Evolutionary conservation across 2,329 filamentous ascomycete genomes (phyloP), one percentile per base, ranked within the genome.

Genomic region (Aspergillus clavatus): DNA sequence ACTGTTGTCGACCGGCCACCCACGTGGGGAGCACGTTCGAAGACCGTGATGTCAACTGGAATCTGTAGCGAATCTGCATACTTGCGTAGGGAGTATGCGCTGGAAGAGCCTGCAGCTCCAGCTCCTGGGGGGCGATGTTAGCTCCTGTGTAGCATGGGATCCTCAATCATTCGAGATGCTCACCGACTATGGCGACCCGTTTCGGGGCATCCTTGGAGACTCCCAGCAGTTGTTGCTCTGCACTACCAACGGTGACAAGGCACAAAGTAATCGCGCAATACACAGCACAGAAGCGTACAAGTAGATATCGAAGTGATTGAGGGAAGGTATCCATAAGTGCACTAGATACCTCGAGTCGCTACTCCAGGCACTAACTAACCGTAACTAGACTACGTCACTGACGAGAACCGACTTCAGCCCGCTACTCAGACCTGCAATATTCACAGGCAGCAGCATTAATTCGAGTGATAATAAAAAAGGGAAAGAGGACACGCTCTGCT

Each of bases 1-100:
- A 95, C 85, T 0, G 90, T 97, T 23, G 90, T 87, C 6, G 86
- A 86, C 21, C 93, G 86, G 7, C 93, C 93, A 23, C 93, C 93
- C 35, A 97, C 77, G 55, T 83, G 87, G 24, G 73, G 66, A 12
- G 81, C 82, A 55, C 84, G 85, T 61, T 98, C 93, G 64, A 91
- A 96, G 22, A 98, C 74, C 18, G 89, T 95, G 57, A 97, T 84
- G 54, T 95, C 86, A 47, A 91, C 62, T 2, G 76, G 71, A 14
- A 86, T 66, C n/a, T 76, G 65, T 19, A 72, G 73, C 46, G 79
- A 69, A 3, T 79, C 69, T 18, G 87, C 85, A 65, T 83, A 90
- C 59, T 84, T 80, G 29, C 78, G 77, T 38, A 98, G 74, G 60
- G 91, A 82, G 67, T 93, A 95, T 0, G 93, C 90, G 2, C 89